These are phyloP conservation scores for Kodamaea restingae DNA, from an alignment of 805 yeast species.

Conservation along the genomic window DNA sequence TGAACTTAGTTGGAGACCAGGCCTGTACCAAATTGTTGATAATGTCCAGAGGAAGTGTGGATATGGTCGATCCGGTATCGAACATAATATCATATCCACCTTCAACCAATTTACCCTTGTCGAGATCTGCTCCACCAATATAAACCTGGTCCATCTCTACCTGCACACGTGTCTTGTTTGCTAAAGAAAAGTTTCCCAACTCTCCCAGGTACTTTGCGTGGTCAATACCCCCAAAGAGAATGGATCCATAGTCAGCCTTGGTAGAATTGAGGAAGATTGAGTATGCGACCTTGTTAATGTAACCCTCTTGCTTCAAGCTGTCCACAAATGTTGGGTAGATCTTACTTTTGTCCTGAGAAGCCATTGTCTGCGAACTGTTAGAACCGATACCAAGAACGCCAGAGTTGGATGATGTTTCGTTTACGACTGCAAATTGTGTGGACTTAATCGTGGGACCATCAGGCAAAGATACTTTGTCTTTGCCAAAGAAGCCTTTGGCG, in stretches of 20 bases:
- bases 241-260: constrained; percentile 43
- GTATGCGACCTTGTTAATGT: constrained; percentile 52
- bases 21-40: constrained; percentile 7
- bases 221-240: constrained; percentile 73
- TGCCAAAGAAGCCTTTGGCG: constrained; percentile 7
- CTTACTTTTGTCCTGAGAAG: constrained; percentile 11
- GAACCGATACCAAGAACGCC: constrained; percentile 23
- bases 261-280: constrained; percentile 56
- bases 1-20: constrained; percentile 5
- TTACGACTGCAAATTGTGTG: constrained; percentile 15
- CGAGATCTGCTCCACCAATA: constrained; percentile 2
- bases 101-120: constrained; percentile 1
- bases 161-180: constrained; percentile 5
- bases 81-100: constrained; percentile 9
- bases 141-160: constrained; percentile 2
- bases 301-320: constrained; percentile 53
- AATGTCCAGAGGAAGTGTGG: constrained; percentile 7
- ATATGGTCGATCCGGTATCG: constrained; percentile 8
- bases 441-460: constrained; percentile 3
- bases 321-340: constrained; percentile 64
- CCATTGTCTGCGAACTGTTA: constrained; percentile 11
- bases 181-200: constrained; percentile 16
- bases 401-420: constrained; percentile 10
- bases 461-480: constrained; percentile 2
- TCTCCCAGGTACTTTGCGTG: constrained; percentile 57